Base-by-base conservation (phyloP, 371 early-diverging fungal species). In the Syncephalastrum monosporum region DNA sequence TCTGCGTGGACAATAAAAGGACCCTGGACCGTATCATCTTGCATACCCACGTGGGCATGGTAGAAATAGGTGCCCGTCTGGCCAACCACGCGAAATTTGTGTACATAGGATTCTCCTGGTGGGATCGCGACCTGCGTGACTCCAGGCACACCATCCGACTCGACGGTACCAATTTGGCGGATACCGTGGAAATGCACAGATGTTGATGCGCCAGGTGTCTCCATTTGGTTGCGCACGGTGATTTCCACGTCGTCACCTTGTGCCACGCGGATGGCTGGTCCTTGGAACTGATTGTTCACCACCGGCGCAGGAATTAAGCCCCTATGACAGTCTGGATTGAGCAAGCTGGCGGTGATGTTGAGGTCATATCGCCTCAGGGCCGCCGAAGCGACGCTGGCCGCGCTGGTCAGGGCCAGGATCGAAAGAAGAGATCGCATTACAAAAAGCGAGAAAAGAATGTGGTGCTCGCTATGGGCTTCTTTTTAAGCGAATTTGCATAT, bases 81-180 rank as follows among this genome's bases (percentile, higher is more conserved):
- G 7, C 65, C 53, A 7, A 50, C 46, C 4, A 73, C 68, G 7
- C 68, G 61, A 59, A 83, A 83, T 2, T 68, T 54, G 52, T 85
- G 73, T 1, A 68, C 64, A 41, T 68, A 84, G 13, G 65, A 55
- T 23, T 75, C 43, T 2, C 82, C 82, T 1, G 80, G 74, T 6
- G 67, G 61, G 41, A 85, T 83, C 0, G 81, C 70, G 25, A 69
- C 57, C 55, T 85, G 84, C 10, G 82, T 85, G 45, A 80, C 57
- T 15, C 66, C 74, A 4, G 86, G 78, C 7, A 83, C 84, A n/a
- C 91, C 91, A 56, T 79, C 79, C 0, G 75, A 50, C 44, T 59
- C 53, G 12, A 57, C 55, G 1, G 70, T 66, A 8, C 72, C 70
- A 8, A 63, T 57, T 45, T 79, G 75, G 3, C 65, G 61, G 29